These are phyloP conservation scores for Phytophthora meadii DNA, from an alignment of 352 stramenopile genomes.

Conservation along the genomic window DNA sequence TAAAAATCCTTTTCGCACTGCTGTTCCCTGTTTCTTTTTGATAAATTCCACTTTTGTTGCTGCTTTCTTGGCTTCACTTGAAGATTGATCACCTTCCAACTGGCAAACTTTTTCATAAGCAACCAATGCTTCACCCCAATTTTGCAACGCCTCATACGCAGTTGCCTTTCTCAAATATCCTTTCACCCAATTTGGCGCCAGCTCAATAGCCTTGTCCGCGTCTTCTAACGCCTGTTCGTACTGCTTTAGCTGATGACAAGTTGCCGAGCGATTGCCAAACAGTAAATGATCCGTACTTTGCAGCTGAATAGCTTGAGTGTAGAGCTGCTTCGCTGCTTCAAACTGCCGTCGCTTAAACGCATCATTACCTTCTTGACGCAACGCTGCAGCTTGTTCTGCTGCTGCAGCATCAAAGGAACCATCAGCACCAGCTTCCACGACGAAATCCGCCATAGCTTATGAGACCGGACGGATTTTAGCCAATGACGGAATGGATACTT, in stretches of 20 bases:
- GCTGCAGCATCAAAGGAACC: conserved; percentile 49
- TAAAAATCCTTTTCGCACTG: conserved; percentile 65
- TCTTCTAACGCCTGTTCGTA: conserved; percentile 82
- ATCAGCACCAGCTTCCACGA: conserved; percentile 37
- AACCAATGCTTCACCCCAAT: conserved; percentile 66
- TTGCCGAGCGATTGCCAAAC: conserved; percentile 90
- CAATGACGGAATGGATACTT: conserved; percentile 8
- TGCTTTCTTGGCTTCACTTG: conserved; percentile 60
- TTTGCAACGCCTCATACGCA: conserved; percentile 71
- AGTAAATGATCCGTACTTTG: conserved; percentile 64
- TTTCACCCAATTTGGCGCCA: conserved; percentile 93
- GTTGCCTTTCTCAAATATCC: conserved; percentile 90
- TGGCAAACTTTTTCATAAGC: conserved; percentile 79
- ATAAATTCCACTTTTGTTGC: conserved; percentile 37
- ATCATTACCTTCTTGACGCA: conserved; percentile 72
- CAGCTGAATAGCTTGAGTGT: conserved; percentile 65
- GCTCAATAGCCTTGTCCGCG: conserved; percentile 75
- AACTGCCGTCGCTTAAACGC: conserved; percentile 72
- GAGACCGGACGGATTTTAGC: conserved; percentile 8
- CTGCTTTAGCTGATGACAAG: conserved; percentile 76
- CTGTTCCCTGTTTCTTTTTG: conserved; percentile 10
- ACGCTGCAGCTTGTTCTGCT: conserved; percentile 30
- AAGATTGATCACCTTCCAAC: conserved; percentile 54
- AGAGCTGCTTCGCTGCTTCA: conserved; percentile 47
- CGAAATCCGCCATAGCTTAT: conserved; percentile 32